Evolutionary conservation across 1,284 basidiomycete genomes (phyloP).

Genomic region (Boletus nobilissimus): DNA sequence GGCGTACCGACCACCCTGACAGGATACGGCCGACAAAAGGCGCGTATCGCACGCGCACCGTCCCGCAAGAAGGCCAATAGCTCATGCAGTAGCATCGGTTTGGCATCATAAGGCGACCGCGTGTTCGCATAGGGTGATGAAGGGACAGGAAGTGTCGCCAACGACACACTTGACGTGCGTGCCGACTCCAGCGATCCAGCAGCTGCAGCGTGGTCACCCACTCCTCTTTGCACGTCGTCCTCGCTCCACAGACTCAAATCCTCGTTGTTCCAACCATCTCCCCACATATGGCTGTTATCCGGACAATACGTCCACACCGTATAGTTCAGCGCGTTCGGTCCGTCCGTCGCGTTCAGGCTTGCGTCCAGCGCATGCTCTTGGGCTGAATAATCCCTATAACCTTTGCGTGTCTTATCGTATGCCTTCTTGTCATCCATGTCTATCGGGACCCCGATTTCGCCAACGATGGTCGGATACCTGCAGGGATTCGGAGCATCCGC

Average conservation of each 20-base stretch:
- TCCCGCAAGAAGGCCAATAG: constrained; percentile 79
- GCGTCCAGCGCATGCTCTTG: constrained; percentile 93
- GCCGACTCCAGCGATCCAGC: constrained; percentile 22
- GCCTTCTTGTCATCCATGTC: constrained; percentile 88
- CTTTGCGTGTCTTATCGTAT: constrained; percentile 64
- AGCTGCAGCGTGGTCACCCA: neutral
- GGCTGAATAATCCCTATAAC: constrained; percentile 79
- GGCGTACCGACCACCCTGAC: constrained; percentile 77
- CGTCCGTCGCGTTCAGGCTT: constrained; percentile 90
- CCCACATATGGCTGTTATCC: constrained; percentile 85
- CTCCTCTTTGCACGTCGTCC: constrained; percentile 60
- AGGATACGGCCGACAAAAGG: constrained; percentile 87
- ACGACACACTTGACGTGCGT: constrained; percentile 33
- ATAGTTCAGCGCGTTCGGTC: constrained; percentile 83
- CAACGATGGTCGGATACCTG: constrained; percentile 91
- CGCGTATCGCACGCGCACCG: constrained; percentile 83
- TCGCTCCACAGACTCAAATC: constrained; percentile 90
- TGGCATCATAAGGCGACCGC: neutral
- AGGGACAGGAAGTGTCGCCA: constrained; percentile 34
- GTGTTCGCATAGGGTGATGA: constrained; percentile 28
- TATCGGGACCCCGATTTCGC: constrained; percentile 95
- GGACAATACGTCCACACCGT: constrained; percentile 94
- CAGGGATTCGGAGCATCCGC: constrained; percentile 22
- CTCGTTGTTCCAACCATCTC: constrained; percentile 97
- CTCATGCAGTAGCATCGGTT: constrained; percentile 49